phyloP scores from a whole-genome alignment of 2,329 filamentous ascomycete genomes.

The Sclerotinia minor region DNA sequence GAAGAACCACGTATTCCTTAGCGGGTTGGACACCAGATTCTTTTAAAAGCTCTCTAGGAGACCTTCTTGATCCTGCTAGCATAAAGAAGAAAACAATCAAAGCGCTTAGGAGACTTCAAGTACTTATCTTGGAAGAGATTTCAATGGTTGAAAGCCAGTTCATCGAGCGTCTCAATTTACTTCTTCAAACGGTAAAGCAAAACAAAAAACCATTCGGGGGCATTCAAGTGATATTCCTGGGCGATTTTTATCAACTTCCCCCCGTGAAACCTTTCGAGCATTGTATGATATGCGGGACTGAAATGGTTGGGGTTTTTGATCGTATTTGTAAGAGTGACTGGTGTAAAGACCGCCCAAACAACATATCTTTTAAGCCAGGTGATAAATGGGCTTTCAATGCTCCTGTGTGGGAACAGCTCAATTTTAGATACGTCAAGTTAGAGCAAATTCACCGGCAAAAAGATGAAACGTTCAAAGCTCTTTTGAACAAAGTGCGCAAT shows the following conservation, averaged over 20 bases:
- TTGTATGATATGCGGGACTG: constrained; percentile 34
- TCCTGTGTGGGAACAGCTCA: constrained; percentile 33
- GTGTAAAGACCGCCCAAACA: constrained; percentile 20
- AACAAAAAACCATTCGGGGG: constrained; percentile 34
- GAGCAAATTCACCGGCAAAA: constrained; percentile 40
- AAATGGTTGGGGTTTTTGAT: constrained; percentile 23
- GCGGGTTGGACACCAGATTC: constrained; percentile 38
- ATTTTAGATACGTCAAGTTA: constrained; percentile 33
- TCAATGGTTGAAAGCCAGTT: constrained; percentile 40
- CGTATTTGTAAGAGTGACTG: constrained; percentile 22
- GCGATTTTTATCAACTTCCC: constrained; percentile 39
- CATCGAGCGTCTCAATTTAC: constrained; percentile 34
- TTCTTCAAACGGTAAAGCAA: constrained; percentile 29
- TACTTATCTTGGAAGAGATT: constrained; percentile 38
- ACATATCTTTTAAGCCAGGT: constrained; percentile 18
- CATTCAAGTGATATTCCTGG: constrained; percentile 38
- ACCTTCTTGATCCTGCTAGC: constrained; percentile 18
- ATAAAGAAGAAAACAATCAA: constrained; percentile 17
- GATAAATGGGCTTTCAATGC: constrained; percentile 40
- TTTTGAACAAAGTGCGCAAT: constrained; percentile 38
- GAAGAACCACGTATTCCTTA: constrained; percentile 36
- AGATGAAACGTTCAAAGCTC: constrained; percentile 33
- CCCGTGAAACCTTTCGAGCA: constrained; percentile 38
- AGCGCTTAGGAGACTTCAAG: constrained; percentile 25
- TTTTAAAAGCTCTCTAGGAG: constrained; percentile 25